These are phyloP conservation scores for Ophiostoma perfectum DNA, from an alignment of 2,329 filamentous ascomycete species.

Conservation along the genomic window DNA sequence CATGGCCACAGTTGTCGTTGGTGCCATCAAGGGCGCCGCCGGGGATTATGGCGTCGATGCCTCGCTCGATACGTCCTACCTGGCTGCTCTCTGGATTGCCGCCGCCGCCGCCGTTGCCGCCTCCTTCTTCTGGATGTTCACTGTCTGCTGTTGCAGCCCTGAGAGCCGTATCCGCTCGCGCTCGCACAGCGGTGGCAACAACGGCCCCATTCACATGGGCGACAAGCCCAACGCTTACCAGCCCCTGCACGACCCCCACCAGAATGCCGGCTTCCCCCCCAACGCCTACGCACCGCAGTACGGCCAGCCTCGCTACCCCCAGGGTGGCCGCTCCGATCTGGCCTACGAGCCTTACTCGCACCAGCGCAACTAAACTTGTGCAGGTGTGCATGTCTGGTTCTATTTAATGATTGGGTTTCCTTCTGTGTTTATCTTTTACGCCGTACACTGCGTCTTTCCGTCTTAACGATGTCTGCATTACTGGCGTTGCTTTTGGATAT, in stretches of 20 bases:
- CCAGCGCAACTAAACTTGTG: constrained; percentile 40
- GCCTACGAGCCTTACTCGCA: constrained; percentile 63
- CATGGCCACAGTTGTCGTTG: constrained; percentile 64
- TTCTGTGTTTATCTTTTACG: constrained; percentile 11
- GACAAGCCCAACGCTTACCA: constrained; percentile 50
- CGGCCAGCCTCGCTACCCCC: constrained; percentile 36
- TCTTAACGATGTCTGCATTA: constrained; percentile 19
- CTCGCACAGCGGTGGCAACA: constrained; percentile 28
- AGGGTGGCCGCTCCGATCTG: constrained; percentile 43
- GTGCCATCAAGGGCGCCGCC: constrained; percentile 60
- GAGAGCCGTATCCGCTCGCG: constrained; percentile 41
- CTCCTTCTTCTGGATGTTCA: constrained; percentile 85
- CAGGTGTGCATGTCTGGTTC: background rate
- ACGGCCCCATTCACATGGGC: constrained; percentile 32
- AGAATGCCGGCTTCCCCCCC: constrained; percentile 30
- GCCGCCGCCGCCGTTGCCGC: constrained; percentile 70
- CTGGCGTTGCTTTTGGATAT: constrained; percentile 22
- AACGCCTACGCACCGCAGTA: constrained; percentile 28
- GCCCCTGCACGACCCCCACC: constrained; percentile 40
- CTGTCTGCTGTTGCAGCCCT: constrained; percentile 79
- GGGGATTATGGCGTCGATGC: constrained; percentile 66
- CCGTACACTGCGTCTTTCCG: constrained; percentile 11
- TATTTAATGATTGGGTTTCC: background rate
- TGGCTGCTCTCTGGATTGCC: constrained; percentile 71
- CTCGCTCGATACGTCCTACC: constrained; percentile 62